Conservation (phyloP, 2,329 filamentous ascomycete genomes). For the Fusarium abutilonis region DNA sequence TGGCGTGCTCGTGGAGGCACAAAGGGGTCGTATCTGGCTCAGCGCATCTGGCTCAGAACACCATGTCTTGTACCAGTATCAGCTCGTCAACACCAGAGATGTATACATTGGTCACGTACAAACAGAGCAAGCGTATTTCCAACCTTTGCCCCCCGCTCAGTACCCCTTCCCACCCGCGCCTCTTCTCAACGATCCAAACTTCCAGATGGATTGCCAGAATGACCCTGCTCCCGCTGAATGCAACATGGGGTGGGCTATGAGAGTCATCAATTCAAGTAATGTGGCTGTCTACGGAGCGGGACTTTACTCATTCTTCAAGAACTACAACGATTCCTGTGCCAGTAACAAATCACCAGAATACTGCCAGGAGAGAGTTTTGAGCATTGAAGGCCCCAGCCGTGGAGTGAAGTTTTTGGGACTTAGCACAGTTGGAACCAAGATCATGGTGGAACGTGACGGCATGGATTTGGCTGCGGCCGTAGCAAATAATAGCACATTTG, state of each 20-base stretch:
- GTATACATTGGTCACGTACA: slow-evolving; percentile 73
- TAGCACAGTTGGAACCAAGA: slow-evolving; percentile 44
- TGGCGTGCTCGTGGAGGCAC: slow-evolving; percentile 58
- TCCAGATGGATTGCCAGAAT: slow-evolving; percentile 42
- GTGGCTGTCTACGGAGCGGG: slow-evolving; percentile 71
- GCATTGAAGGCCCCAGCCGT: slow-evolving; percentile 36
- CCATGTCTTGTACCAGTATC: slow-evolving; percentile 74
- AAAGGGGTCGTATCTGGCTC: slow-evolving; percentile 62
- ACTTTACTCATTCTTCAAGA: slow-evolving; percentile 74
- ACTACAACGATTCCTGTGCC: slow-evolving; percentile 65
- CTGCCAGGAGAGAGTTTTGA: slow-evolving; percentile 59
- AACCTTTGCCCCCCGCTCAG: slow-evolving; percentile 69
- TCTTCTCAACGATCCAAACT: slow-evolving; percentile 47
- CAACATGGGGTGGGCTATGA: slow-evolving; percentile 71
- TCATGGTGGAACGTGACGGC: slow-evolving; percentile 43
- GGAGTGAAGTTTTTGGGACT: slow-evolving; percentile 43
- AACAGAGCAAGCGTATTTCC: slow-evolving; percentile 77
- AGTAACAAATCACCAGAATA: slow-evolving; percentile 52
- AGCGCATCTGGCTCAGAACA: slow-evolving; percentile 74
- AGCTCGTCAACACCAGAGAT: slow-evolving; percentile 68
- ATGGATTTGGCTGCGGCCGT: slow-evolving; percentile 35
- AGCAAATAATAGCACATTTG: slow-evolving; percentile 47
- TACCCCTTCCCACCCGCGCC: slow-evolving; percentile 62
- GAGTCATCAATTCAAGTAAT: slow-evolving; percentile 65
- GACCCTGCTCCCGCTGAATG: slow-evolving; percentile 60